Evolutionary conservation across 2,329 filamentous ascomycete genomes (phyloP).

Genomic region (Xylariaceae sp.): DNA sequence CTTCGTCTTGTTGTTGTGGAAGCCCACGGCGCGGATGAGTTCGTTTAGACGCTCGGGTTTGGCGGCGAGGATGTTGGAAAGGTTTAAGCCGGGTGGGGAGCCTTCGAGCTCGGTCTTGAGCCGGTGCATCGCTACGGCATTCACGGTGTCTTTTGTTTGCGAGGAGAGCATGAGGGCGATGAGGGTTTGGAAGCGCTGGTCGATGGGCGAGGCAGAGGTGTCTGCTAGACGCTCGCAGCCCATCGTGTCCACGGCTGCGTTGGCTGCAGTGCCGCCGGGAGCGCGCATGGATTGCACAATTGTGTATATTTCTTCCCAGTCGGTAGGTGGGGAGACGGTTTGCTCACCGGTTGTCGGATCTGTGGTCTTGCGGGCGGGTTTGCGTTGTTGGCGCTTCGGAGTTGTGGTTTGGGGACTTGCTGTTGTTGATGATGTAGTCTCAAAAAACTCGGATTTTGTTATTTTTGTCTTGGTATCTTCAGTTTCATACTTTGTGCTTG

Average conservation of each 20-base stretch:
- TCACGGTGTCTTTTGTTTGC: constrained; percentile 92
- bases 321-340: constrained; percentile 23
- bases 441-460: constrained; percentile 3
- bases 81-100: constrained; percentile 55
- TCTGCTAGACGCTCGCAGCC: constrained; percentile 78
- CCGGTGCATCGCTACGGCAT: constrained; percentile 74
- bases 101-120: constrained; percentile 68
- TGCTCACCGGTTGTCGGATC: constrained; percentile 20
- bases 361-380: constrained; percentile 25
- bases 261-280: constrained; percentile 49
- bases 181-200: constrained; percentile 79
- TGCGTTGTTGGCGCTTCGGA: constrained; percentile 21
- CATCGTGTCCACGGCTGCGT: constrained; percentile 96
- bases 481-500: constrained; percentile 5
- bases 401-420: not conserved
- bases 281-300: constrained; percentile 73
- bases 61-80: constrained; percentile 74
- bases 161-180: constrained; percentile 85
- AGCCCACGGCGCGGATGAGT: constrained; percentile 80
- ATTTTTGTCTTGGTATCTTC: constrained; percentile 1
- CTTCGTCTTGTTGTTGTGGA: constrained; percentile 92
- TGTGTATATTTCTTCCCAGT: constrained; percentile 73
- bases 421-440: constrained; percentile 6
- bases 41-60: constrained; percentile 62
- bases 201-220: constrained; percentile 43